phyloP scores from a whole-genome alignment of 75 land plant genomes.

The Pseudotsuga menziesii region DNA sequence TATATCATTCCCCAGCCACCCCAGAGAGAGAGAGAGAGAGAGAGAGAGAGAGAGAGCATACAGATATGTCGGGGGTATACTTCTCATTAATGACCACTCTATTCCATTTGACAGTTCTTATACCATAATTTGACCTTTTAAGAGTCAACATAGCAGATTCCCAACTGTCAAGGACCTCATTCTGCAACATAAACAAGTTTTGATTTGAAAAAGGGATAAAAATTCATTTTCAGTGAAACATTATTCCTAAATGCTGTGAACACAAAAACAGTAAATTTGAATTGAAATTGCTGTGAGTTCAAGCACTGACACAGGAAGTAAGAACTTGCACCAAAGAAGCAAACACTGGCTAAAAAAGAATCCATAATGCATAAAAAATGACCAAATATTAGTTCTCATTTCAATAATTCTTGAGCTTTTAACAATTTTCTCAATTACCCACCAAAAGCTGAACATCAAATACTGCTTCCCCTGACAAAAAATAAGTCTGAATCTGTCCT shows the following conservation, averaged over 20 bases:
- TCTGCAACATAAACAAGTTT: slow-evolving; percentile 7
- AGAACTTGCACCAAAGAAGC: not conserved
- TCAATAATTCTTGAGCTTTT: not conserved
- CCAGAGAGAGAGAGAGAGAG: too few species aligned
- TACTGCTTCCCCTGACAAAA: slow-evolving; percentile 21
- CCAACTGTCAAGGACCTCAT: slow-evolving; percentile 14
- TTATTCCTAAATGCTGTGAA: slow-evolving; percentile 4
- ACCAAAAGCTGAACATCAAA: slow-evolving; percentile 36
- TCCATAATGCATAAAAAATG: not conserved
- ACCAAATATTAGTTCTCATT: not conserved
- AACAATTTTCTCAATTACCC: slow-evolving; percentile 16
- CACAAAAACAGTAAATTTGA: not conserved
- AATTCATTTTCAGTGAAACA: not conserved
- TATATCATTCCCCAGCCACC: too few species aligned
- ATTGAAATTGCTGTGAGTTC: not conserved
- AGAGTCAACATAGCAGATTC: slow-evolving; percentile 20
- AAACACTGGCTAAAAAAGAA: not conserved
- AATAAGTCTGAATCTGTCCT: slow-evolving; percentile 31
- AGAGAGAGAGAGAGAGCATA: not conserved
- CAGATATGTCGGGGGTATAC: slow-evolving; percentile 14
- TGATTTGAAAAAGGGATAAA: not conserved
- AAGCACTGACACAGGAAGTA: not conserved
- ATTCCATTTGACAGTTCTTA: slow-evolving; percentile 7
- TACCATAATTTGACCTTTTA: slow-evolving; percentile 22
- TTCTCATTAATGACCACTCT: slow-evolving; percentile 20